A percentile compares a stretch with the other conserved stretches of the same genome.
phyloP scores from a whole-genome alignment of 2,329 filamentous ascomycete species.

The Fusarium scirpi region DNA sequence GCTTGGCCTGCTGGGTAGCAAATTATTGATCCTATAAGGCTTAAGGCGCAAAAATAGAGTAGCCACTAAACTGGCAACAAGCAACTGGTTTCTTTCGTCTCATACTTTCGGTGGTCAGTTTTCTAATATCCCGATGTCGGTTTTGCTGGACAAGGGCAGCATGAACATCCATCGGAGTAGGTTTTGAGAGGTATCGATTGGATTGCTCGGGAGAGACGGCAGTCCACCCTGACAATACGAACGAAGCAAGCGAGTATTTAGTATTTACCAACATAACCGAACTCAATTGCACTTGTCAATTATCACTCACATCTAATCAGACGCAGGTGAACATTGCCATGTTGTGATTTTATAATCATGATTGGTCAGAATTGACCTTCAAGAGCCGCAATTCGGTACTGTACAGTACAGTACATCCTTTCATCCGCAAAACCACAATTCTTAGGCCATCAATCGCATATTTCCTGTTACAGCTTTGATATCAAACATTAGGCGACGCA shows the following conservation, averaged over 20 bases:
- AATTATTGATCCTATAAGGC: background rate
- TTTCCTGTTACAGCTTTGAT: constrained; percentile 14
- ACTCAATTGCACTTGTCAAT: constrained; percentile 1
- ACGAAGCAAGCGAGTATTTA: constrained; percentile 8
- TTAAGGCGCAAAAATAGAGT: background rate
- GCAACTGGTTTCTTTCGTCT: background rate
- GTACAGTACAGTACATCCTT: constrained; percentile 22
- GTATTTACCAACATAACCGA: constrained; percentile 5
- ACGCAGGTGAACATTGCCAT: background rate
- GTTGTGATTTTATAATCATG: constrained; percentile 7
- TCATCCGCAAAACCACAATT: constrained; percentile 26
- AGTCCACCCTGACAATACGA: constrained; percentile 22
- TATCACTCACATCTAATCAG: background rate
- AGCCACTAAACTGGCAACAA: background rate
- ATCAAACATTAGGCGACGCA: constrained; percentile 5
- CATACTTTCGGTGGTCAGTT: background rate
- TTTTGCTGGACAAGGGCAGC: constrained; percentile 24
- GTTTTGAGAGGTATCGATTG: constrained; percentile 16
- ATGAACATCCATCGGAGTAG: constrained; percentile 36
- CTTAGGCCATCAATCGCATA: constrained; percentile 2
- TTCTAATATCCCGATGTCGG: background rate
- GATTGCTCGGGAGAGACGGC: constrained; percentile 40
- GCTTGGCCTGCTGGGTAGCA: background rate
- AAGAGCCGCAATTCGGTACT: constrained; percentile 20
- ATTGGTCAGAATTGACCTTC: constrained; percentile 17